These are phyloP conservation scores for Irpex rosettiformis DNA, from an alignment of 1,284 basidiomycete species.

Conservation along the genomic window DNA sequence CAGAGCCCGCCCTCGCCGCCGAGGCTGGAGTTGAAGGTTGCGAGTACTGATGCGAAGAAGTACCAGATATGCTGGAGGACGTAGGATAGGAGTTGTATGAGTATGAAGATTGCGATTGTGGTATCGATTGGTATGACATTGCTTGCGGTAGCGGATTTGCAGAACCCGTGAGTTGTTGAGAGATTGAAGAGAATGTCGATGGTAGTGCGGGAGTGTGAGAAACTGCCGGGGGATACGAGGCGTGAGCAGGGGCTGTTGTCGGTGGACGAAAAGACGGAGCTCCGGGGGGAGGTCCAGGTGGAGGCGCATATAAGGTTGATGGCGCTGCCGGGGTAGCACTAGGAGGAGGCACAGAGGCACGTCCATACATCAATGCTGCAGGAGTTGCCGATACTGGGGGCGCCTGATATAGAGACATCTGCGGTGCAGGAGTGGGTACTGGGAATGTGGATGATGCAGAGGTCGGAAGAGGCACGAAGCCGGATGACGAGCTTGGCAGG, in stretches of 20 bases:
- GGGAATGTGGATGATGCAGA: conserved; percentile 31
- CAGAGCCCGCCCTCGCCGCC: background rate
- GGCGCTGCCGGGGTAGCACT: background rate
- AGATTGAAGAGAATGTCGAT: conserved; percentile 23
- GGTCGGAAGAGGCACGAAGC: conserved; percentile 46
- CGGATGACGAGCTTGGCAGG: conserved; percentile 61
- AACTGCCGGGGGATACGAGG: conserved; percentile 3
- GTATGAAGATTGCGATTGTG: conserved; percentile 12
- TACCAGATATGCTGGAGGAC: conserved; percentile 22
- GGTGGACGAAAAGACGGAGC: conserved; percentile 19
- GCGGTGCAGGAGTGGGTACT: conserved; percentile 19
- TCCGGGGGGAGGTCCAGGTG: conserved; percentile 1
- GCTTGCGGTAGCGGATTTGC: conserved; percentile 23
- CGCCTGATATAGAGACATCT: conserved; percentile 6
- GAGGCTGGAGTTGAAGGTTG: conserved; percentile 2
- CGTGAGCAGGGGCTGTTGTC: conserved; percentile 29
- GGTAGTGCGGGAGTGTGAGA: conserved; percentile 34
- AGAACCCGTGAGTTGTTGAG: conserved; percentile 18
- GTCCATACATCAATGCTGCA: conserved; percentile 1
- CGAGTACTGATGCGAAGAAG: conserved; percentile 3
- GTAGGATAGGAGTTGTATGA: conserved; percentile 20
- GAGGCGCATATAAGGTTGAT: conserved; percentile 4
- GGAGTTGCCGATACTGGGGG: conserved; percentile 5
- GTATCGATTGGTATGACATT: conserved; percentile 17
- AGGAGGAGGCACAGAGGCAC: background rate